Base-by-base conservation (phyloP, 148 eudicot genomes). In the Camellia japonica region DNA sequence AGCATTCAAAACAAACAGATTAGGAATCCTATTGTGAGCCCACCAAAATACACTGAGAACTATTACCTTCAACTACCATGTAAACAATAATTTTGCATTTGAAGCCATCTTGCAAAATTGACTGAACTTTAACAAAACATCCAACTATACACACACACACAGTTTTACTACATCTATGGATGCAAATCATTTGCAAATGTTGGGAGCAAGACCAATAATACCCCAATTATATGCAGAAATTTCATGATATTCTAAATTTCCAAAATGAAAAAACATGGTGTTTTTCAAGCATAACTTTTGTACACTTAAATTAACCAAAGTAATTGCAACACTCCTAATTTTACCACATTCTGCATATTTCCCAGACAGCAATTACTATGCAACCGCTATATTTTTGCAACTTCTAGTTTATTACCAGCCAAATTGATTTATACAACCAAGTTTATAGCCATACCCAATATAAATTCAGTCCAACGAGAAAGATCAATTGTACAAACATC, bases 1-100 rank as follows among this genome's bases (percentile, higher is more conserved):
- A 70, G 12, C 63, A 84, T 30, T 63, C 70, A 83, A 60, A 80
- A 62, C 15, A 76, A 76, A 52, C 23, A 70, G 6, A 71, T 77
- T 55, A 82, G 84, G 10, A 60, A 68, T 68, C 79, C 68, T 68
- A 61, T n/a, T 12, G 61, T 81, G 83, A 46, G 58, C 23, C 65
- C 67, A 59, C 38, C 30, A 68, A 30, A 7, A 56, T 65, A 64
- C 14, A 49, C 44, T 15, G 47, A 78, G 46, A 41, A 55, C 5
- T 54, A 55, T 41, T 54, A 68, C 43, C 73, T 66, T 68, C 73
- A 41, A n/a, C 9, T 11, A 42, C 16, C 51, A 54, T 0, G 38
- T 8, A 52, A 18, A 51, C 30, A 55, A 66, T 38, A 30, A 38
- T 59, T 56, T 56, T 59, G 60, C 46, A 38, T 56, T 13, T 23